Percentiles rank a stretch among this genome's conserved stretches.
Conservation (phyloP, 352 stramenopile genomes). For the Pythium diclinum region DNA sequence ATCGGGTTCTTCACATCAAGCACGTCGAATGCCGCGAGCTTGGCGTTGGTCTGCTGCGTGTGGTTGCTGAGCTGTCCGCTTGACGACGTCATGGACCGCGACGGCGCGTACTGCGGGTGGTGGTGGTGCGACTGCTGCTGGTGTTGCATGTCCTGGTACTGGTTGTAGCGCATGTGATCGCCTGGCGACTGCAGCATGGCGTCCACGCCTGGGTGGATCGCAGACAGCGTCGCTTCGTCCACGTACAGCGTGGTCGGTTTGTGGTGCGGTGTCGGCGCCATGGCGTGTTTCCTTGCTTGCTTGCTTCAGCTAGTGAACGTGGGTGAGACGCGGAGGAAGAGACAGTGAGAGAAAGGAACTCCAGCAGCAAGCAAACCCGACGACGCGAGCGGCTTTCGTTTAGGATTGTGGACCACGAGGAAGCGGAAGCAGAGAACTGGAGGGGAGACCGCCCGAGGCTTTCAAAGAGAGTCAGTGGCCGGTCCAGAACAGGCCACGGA, state of each 20-base stretch:
- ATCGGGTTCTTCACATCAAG: constrained; percentile 25
- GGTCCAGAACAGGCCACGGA: neutral
- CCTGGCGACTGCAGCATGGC: constrained; percentile 18
- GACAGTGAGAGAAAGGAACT: neutral
- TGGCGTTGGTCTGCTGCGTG: constrained; percentile 4
- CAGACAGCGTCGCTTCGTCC: neutral
- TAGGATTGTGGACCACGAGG: neutral
- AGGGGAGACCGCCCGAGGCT: neutral
- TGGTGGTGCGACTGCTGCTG: neutral
- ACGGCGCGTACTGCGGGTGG: neutral
- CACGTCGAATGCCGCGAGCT: constrained; percentile 13
- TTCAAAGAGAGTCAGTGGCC: neutral
- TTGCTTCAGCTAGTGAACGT: neutral
- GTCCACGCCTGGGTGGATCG: constrained; percentile 11
- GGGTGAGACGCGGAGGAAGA: neutral
- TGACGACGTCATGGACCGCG: neutral
- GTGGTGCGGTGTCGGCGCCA: neutral
- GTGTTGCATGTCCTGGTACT: constrained; percentile 3
- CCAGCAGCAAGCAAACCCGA: neutral
- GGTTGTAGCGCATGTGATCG: constrained; percentile 7
- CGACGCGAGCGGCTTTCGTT: neutral
- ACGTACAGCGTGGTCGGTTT: neutral
- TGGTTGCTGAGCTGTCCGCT: constrained; percentile 9
- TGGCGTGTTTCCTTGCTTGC: neutral
- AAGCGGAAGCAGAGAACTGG: neutral